A percentile compares a stretch with the other conserved stretches of the same genome.
Conservation (phyloP, 2,329 filamentous ascomycete genomes). For the Hypoxylon sp. region DNA sequence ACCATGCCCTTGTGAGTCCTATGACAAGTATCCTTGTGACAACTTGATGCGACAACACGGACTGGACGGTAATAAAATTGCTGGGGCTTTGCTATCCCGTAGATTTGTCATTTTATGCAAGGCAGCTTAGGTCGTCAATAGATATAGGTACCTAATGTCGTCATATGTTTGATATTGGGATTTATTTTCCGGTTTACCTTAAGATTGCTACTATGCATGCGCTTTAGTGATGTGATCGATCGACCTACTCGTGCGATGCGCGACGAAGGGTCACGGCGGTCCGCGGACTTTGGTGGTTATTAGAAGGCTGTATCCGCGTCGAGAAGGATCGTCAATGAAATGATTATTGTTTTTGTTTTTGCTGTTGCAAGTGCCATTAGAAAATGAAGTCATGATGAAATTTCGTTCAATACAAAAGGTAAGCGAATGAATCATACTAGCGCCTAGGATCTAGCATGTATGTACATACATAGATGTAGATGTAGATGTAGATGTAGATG, state of each 20-base stretch:
- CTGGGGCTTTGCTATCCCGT: slow-evolving; percentile 12
- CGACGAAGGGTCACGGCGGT: slow-evolving; percentile 25
- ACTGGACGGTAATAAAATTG: slow-evolving; percentile 9
- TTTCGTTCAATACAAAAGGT: background rate
- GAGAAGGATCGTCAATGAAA: slow-evolving; percentile 24
- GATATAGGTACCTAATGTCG: slow-evolving; percentile 10
- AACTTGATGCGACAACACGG: slow-evolving; percentile 7
- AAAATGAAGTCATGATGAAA: slow-evolving; percentile 19
- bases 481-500: no score
- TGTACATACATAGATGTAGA: no score
- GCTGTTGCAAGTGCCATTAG: slow-evolving; percentile 2
- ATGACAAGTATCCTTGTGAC: slow-evolving; percentile 35
- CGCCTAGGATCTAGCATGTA: slow-evolving; percentile 1
- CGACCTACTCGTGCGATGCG: slow-evolving; percentile 25
- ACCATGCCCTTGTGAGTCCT: slow-evolving; percentile 13
- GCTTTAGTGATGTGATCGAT: slow-evolving; percentile 28
- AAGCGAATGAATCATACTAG: slow-evolving; percentile 32
- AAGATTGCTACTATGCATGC: slow-evolving; percentile 18
- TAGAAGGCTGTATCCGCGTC: background rate
- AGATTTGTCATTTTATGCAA: slow-evolving; percentile 40
- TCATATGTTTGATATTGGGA: slow-evolving; percentile 19
- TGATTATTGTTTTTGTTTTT: background rate
- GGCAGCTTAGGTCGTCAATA: slow-evolving; percentile 15
- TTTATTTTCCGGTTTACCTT: slow-evolving; percentile 9
- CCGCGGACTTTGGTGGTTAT: slow-evolving; percentile 23